These are phyloP conservation scores for Dryas drummondii DNA, from an alignment of 306 rosid genomes.

Conservation along the genomic window DNA sequence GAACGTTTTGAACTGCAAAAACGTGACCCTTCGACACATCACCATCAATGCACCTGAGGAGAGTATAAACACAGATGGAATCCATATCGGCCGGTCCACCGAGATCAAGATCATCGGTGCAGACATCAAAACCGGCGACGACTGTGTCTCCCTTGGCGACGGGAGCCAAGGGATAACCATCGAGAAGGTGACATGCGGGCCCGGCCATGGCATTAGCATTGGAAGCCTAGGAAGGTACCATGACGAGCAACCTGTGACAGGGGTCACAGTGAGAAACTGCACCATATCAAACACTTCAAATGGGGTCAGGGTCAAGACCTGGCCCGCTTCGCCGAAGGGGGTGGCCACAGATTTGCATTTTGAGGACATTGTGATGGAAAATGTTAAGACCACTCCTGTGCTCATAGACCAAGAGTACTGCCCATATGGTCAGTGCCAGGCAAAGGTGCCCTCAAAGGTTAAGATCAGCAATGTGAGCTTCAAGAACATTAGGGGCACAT, in stretches of 20 bases:
- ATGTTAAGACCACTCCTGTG: constrained; percentile 14
- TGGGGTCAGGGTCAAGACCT: constrained; percentile 30
- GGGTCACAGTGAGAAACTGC: constrained; percentile 15
- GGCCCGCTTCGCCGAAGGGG: constrained; percentile 17
- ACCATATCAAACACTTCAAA: constrained; percentile 1
- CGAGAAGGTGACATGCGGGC: constrained; percentile 20
- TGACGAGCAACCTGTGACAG: constrained; percentile 20
- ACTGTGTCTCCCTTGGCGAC: constrained; percentile 32
- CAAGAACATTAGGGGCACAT: constrained; percentile 27
- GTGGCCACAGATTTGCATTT: constrained; percentile 10
- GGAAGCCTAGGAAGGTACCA: constrained; percentile 33
- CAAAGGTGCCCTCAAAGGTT: constrained; percentile 15
- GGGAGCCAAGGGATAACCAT: constrained; percentile 22
- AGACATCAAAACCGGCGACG: constrained; percentile 25
- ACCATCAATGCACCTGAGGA: constrained; percentile 21
- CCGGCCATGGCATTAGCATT: constrained; percentile 27
- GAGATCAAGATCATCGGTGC: constrained; percentile 9
- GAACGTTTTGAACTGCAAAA: constrained; percentile 8
- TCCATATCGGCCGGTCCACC: constrained; percentile 22
- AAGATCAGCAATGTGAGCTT: constrained; percentile 15
- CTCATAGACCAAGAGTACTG: constrained; percentile 27
- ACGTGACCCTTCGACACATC: constrained; percentile 11
- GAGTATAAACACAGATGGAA: constrained; percentile 32
- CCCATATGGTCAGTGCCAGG: constrained; percentile 24
- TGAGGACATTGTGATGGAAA: constrained; percentile 20